Conservation (phyloP, 78 protist species). For the Reticulomyxa filosa region DNA sequence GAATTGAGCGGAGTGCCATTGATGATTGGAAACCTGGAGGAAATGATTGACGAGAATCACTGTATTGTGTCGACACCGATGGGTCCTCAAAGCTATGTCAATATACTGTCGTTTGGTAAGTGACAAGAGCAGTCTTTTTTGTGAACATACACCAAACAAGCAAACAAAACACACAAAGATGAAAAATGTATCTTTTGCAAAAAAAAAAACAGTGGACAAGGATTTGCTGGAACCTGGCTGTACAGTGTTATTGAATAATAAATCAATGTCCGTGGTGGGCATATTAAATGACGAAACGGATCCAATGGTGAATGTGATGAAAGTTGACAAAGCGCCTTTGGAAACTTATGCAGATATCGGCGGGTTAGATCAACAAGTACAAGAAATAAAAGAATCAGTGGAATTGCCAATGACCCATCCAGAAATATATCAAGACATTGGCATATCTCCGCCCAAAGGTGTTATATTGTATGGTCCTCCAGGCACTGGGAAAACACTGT, state of each 20-base stretch:
- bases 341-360: conserved; percentile 97
- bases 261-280: conserved; percentile 70
- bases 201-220: no score
- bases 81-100: not conserved
- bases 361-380: conserved; percentile 89
- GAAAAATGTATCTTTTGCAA: no score
- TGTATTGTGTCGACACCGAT: conserved; percentile 44
- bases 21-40: conserved; percentile 91
- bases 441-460: conserved; percentile 97
- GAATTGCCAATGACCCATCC: conserved; percentile 98
- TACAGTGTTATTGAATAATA: not conserved
- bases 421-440: conserved; percentile 94
- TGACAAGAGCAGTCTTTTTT: no score
- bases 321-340: conserved; percentile 78
- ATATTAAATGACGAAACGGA: conserved; percentile 83
- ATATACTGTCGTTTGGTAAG: no score
- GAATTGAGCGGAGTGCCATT: conserved; percentile 92
- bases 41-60: conserved; percentile 94
- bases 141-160: no score
- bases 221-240: not conserved
- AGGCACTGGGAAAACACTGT: conserved; percentile 93
- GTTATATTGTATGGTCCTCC: conserved; percentile 96
- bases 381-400: conserved; percentile 72
- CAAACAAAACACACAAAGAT: no score
- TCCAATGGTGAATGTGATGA: conserved; percentile 95